Percentiles rank a stretch among this genome's conserved stretches.
Conservation (phyloP, 352 stramenopile species). For the Pythium dissimile region DNA sequence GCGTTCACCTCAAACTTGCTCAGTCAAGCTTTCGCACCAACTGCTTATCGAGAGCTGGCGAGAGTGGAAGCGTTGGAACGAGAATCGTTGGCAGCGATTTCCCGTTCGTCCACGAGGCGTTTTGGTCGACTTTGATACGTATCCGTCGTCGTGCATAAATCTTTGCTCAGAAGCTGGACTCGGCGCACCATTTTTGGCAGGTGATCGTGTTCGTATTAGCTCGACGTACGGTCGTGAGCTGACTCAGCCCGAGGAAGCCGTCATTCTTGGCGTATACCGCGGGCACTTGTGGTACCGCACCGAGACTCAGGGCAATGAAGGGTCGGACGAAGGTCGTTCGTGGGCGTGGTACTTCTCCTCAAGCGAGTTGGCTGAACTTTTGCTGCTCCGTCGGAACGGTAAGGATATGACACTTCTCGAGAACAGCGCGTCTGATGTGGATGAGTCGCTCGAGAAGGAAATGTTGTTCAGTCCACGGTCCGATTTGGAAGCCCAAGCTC, state of each 20-base stretch:
- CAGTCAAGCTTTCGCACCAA: conserved; percentile 46
- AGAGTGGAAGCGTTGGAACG: conserved; percentile 84
- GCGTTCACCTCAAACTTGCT: conserved; percentile 20
- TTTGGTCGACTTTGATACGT: conserved; percentile 94
- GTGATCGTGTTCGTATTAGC: conserved; percentile 93
- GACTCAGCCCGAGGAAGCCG: conserved; percentile 95
- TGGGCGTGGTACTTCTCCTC: conserved; percentile 96
- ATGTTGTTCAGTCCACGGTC: conserved; percentile 42
- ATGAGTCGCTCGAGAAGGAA: conserved; percentile 25
- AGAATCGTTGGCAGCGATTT: conserved; percentile 81
- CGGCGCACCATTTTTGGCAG: conserved; percentile 87
- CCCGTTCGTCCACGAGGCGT: conserved; percentile 81
- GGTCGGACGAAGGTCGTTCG: conserved; percentile 86
- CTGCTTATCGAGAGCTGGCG: conserved; percentile 73
- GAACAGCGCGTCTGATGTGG: conserved; percentile 69
- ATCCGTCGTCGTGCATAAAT: conserved; percentile 80
- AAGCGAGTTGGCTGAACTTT: conserved; percentile 85
- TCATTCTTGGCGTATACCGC: conserved; percentile 93
- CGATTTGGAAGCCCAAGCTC: conserved; percentile 42
- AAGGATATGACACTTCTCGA: conserved; percentile 88
- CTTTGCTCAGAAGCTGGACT: conserved; percentile 89
- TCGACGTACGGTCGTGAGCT: conserved; percentile 93
- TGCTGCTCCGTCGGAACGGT: conserved; percentile 73
- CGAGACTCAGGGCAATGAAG: conserved; percentile 96
- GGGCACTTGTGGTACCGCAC: conserved; percentile 94